Evolutionary conservation across 768 basidiomycete genomes (phyloP).

Genomic region (Boletellus ananas): DNA sequence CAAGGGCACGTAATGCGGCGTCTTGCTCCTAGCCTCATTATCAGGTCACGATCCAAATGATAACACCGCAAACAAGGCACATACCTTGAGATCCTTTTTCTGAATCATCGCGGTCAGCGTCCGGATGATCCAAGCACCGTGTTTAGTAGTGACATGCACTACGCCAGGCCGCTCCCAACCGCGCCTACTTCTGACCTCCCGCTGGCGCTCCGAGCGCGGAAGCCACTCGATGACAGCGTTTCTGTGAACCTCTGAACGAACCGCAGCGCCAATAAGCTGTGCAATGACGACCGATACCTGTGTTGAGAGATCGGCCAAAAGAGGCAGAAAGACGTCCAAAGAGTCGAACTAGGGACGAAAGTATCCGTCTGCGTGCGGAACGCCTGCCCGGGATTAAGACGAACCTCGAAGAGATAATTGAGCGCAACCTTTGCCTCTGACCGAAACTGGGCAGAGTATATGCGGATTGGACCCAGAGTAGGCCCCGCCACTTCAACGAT

Average conservation of each 20-base stretch:
- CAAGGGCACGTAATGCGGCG: constrained; percentile 59
- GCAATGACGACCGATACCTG: constrained; percentile 50
- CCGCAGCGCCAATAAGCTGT: constrained; percentile 51
- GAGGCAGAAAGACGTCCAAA: constrained; percentile 64
- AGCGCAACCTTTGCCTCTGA: constrained; percentile 55
- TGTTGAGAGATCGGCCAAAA: constrained; percentile 44
- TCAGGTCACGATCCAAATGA: background rate
- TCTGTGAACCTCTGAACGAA: constrained; percentile 51
- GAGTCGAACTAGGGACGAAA: constrained; percentile 44
- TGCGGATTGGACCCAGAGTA: constrained; percentile 57
- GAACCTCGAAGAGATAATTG: constrained; percentile 59
- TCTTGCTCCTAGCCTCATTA: constrained; percentile 51
- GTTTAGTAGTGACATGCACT: constrained; percentile 36
- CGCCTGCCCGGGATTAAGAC: background rate
- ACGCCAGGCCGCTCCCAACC: constrained; percentile 70
- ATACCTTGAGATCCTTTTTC: constrained; percentile 54
- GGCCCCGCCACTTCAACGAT: constrained; percentile 69
- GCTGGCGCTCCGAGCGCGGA: constrained; percentile 51
- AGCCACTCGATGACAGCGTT: constrained; percentile 56
- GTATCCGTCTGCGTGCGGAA: background rate
- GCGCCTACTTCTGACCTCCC: constrained; percentile 54
- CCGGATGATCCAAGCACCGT: constrained; percentile 59
- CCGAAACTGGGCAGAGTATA: constrained; percentile 35
- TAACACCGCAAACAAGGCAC: background rate
- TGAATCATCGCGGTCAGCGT: constrained; percentile 46